A percentile compares a stretch with the other conserved stretches of the same genome.
phyloP scores from a whole-genome alignment of 2,329 filamentous ascomycete genomes.

The Aureobasidium sp. region DNA sequence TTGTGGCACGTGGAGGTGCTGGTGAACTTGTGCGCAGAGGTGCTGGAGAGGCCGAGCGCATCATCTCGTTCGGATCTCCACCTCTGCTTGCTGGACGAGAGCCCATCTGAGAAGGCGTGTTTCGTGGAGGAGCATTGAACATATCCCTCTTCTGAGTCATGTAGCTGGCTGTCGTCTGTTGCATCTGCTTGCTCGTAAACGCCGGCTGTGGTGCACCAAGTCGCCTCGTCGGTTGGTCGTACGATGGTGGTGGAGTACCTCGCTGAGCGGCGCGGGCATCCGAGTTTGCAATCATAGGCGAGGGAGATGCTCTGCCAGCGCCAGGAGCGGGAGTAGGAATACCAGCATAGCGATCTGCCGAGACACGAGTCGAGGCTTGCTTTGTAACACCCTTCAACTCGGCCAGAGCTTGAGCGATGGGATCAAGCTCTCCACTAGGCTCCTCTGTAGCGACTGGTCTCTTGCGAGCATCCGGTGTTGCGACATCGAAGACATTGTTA shows the following conservation, averaged over 20 bases:
- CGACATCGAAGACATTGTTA: constrained; percentile 92
- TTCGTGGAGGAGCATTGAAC: constrained; percentile 40
- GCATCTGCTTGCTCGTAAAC: constrained; percentile 90
- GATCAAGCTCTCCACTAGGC: constrained; percentile 61
- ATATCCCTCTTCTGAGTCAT: constrained; percentile 73
- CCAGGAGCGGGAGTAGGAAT: constrained; percentile 64
- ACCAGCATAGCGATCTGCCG: constrained; percentile 94
- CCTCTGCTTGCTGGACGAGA: constrained; percentile 53
- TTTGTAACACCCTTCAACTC: constrained; percentile 86
- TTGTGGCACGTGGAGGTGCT: constrained; percentile 1
- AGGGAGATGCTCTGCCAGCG: constrained; percentile 36
- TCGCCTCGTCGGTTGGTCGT: constrained; percentile 66
- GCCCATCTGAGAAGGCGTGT: constrained; percentile 22
- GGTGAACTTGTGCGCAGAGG: constrained; percentile 52
- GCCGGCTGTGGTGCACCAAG: constrained; percentile 86
- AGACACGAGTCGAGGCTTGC: constrained; percentile 71
- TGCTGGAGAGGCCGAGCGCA: constrained; percentile 55
- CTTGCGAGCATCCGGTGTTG: constrained; percentile 56
- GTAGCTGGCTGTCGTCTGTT: constrained; percentile 86
- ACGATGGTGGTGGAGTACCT: constrained; percentile 79
- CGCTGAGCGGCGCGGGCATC: constrained; percentile 49
- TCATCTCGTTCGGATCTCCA: constrained; percentile 35
- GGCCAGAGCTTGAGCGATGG: constrained; percentile 84
- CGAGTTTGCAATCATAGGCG: constrained; percentile 34
- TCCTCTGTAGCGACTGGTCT: constrained; percentile 26